phyloP scores from a whole-genome alignment of 2,329 filamentous ascomycete genomes.

The Aspergillus candidus region DNA sequence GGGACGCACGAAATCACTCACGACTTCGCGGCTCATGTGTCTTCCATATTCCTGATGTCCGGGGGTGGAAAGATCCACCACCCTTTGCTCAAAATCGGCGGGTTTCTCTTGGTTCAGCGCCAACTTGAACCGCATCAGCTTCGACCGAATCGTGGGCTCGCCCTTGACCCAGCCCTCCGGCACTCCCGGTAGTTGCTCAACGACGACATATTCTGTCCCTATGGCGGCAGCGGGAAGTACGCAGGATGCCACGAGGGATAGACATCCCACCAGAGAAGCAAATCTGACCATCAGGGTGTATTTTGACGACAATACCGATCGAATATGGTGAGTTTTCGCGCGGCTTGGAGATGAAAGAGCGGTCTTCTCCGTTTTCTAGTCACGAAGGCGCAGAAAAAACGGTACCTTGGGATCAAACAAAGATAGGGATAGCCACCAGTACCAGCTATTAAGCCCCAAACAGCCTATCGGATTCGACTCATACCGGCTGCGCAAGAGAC shows the following conservation, averaged over 20 bases:
- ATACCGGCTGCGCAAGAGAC: too few relatives aligned
- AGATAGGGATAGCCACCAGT: too few relatives aligned
- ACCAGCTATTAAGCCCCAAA: too few relatives aligned
- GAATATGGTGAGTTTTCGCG: background rate
- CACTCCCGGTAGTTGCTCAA: conserved; percentile 25
- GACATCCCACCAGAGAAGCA: conserved; percentile 1
- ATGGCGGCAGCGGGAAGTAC: conserved; percentile 2
- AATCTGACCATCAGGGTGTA: conserved; percentile 6
- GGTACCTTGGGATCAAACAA: too few relatives aligned
- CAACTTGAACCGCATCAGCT: conserved; percentile 45
- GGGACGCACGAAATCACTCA: conserved; percentile 51
- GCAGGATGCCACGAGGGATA: conserved; percentile 11
- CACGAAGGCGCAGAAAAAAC: too few relatives aligned
- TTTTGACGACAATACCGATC: background rate
- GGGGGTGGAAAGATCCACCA: conserved; percentile 58
- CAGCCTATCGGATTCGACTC: too few relatives aligned
- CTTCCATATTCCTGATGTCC: conserved; percentile 54
- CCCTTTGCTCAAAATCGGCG: conserved; percentile 50
- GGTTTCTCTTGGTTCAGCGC: conserved; percentile 46
- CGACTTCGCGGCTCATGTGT: conserved; percentile 56
- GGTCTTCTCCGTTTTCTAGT: too few relatives aligned
- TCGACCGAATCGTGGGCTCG: conserved; percentile 25
- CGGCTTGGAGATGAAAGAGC: background rate
- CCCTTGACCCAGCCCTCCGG: conserved; percentile 32
- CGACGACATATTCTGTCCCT: conserved; percentile 11